phyloP scores from a whole-genome alignment of 2,329 filamentous ascomycete species.

The Penicillium corylophilum region DNA sequence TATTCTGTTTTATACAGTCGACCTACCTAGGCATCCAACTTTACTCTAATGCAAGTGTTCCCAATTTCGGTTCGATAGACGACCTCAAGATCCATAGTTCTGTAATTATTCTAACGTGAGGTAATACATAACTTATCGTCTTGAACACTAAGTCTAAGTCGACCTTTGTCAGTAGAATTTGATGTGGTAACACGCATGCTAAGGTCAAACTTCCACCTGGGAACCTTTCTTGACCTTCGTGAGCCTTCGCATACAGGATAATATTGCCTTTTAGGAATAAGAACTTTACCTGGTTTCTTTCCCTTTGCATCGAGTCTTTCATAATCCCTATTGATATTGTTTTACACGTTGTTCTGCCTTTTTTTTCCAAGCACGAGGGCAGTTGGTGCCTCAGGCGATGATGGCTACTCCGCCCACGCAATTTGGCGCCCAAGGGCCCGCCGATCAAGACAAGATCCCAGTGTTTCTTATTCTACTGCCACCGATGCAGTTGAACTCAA shows the following conservation, averaged over 20 bases:
- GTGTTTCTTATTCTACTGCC: neutral
- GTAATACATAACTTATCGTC: too few relatives aligned
- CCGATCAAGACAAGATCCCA: slow-evolving; percentile 2
- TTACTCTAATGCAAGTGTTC: too few relatives aligned
- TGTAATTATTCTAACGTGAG: too few relatives aligned
- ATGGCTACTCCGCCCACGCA: slow-evolving; percentile 4
- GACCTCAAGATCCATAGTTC: too few relatives aligned
- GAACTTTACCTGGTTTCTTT: too few relatives aligned
- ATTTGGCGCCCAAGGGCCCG: neutral
- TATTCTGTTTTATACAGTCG: too few relatives aligned
- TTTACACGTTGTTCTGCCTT: neutral
- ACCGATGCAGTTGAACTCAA: slow-evolving; percentile 13
- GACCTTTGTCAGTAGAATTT: neutral
- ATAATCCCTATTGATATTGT: neutral
- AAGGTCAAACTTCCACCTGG: neutral
- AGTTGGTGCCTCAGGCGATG: slow-evolving; percentile 21
- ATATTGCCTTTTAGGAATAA: too few relatives aligned
- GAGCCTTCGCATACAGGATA: too few relatives aligned
- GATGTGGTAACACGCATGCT: neutral
- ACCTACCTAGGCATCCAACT: too few relatives aligned
- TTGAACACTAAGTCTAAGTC: neutral
- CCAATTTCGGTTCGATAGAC: too few relatives aligned
- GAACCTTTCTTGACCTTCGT: too few relatives aligned
- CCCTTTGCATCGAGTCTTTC: neutral
- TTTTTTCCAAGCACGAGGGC: neutral